phyloP scores from a whole-genome alignment of 345 rosid species.

The Angophora floribunda region DNA sequence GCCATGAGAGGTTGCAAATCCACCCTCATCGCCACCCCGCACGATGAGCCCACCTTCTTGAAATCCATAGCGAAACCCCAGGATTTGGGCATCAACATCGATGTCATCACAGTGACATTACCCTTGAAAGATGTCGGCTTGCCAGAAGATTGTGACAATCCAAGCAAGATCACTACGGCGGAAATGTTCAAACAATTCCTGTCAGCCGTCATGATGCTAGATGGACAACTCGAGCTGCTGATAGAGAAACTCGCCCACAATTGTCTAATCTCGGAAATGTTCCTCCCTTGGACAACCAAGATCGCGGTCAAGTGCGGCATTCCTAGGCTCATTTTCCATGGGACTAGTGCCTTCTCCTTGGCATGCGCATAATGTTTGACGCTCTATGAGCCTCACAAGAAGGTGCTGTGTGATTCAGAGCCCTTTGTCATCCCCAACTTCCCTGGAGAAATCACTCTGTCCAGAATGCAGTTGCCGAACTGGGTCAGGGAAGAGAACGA shows the following conservation, averaged over 20 bases:
- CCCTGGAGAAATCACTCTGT: constrained; percentile 16
- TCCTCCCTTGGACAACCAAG: constrained; percentile 52
- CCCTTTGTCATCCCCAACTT: neutral
- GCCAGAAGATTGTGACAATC: constrained; percentile 6
- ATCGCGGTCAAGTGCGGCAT: constrained; percentile 22
- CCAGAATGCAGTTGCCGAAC: constrained; percentile 1
- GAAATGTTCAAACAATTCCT: constrained; percentile 1
- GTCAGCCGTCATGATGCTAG: constrained; percentile 4
- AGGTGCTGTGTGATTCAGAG: constrained; percentile 19
- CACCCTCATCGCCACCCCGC: constrained; percentile 18
- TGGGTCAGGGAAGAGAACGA: neutral
- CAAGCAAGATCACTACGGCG: neutral
- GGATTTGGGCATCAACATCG: constrained; percentile 2
- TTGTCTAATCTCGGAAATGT: constrained; percentile 41
- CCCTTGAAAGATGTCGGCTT: constrained; percentile 14
- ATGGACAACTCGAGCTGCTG: constrained; percentile 13
- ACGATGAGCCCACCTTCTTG: constrained; percentile 2
- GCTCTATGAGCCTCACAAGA: constrained; percentile 18
- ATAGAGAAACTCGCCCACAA: constrained; percentile 7
- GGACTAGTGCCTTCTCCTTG: constrained; percentile 28
- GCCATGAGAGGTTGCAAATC: neutral
- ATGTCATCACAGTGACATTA: neutral
- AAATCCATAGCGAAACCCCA: neutral
- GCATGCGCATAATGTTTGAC: constrained; percentile 5
- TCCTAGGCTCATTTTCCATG: constrained; percentile 49